These are phyloP conservation scores for Peronospora belbahrii DNA, from an alignment of 352 stramenopile species.

Conservation along the genomic window DNA sequence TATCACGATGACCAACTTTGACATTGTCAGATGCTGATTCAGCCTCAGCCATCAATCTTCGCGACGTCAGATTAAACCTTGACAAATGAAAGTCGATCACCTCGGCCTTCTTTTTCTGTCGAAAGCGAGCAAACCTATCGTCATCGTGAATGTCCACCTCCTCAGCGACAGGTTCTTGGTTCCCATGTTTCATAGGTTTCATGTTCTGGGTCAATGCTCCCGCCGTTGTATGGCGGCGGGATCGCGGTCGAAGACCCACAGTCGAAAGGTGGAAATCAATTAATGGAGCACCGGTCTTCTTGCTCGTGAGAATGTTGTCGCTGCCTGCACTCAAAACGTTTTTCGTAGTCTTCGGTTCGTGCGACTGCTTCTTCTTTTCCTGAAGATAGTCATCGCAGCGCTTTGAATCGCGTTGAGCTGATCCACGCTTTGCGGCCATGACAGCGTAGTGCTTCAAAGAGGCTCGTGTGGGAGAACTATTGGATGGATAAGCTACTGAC, in stretches of 20 bases:
- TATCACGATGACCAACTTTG: background rate
- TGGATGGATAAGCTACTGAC: slow-evolving; percentile 2
- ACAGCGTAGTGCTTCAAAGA: slow-evolving; percentile 12
- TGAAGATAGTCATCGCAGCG: slow-evolving; percentile 4
- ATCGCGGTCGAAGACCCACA: slow-evolving; percentile 7
- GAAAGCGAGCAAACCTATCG: slow-evolving; percentile 1
- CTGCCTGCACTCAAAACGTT: background rate
- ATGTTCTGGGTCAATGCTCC: background rate
- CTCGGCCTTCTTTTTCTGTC: slow-evolving; percentile 6
- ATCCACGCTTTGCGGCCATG: slow-evolving; percentile 18
- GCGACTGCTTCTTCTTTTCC: background rate
- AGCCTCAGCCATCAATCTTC: background rate
- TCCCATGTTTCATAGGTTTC: background rate
- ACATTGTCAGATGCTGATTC: slow-evolving; percentile 2
- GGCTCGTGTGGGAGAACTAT: slow-evolving; percentile 10
- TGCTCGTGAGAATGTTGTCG: background rate
- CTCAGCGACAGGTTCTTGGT: background rate
- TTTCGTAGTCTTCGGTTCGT: background rate
- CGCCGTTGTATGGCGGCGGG: slow-evolving; percentile 13
- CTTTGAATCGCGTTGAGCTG: slow-evolving; percentile 13
- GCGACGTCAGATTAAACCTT: slow-evolving; percentile 21
- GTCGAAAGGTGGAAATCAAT: slow-evolving; percentile 17
- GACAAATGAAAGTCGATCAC: slow-evolving; percentile 27
- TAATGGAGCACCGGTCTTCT: slow-evolving; percentile 1
- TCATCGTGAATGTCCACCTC: background rate